Percentiles rank a stretch among this genome's conserved stretches.
Evolutionary conservation across 2,329 filamentous ascomycete species (phyloP).

Genomic region (Botrytis squamosa): DNA sequence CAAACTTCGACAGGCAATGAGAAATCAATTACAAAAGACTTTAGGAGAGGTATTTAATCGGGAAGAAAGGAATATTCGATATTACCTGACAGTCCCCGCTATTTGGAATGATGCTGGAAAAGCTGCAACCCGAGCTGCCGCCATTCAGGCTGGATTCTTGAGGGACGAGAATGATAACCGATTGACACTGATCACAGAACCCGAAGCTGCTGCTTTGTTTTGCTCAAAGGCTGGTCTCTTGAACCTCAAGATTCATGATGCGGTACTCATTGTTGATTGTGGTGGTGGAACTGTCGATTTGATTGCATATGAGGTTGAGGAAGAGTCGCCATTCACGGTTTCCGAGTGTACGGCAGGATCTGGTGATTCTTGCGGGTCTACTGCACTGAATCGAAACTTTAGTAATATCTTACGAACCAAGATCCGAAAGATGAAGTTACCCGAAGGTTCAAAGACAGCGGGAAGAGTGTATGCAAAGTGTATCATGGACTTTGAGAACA

Average conservation of each 20-base stretch:
- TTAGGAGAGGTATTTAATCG: slow-evolving; percentile 96
- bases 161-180: slow-evolving; percentile 97
- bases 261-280: slow-evolving; percentile 97
- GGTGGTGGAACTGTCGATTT: slow-evolving; percentile 98
- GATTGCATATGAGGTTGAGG: slow-evolving; percentile 98
- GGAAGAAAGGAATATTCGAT: slow-evolving; percentile 96
- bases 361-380: slow-evolving; percentile 97
- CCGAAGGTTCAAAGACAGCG: slow-evolving; percentile 95
- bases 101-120: slow-evolving; percentile 99
- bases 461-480: slow-evolving; percentile 98
- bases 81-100: slow-evolving; percentile 97
- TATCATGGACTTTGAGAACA: slow-evolving; percentile 99
- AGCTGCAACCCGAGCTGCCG: slow-evolving; percentile 90
- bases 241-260: slow-evolving; percentile 96
- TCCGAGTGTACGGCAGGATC: slow-evolving; percentile 96
- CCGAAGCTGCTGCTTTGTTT: slow-evolving; percentile 95
- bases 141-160: slow-evolving; percentile 94
- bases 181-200: slow-evolving; percentile 90
- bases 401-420: slow-evolving; percentile 97
- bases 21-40: slow-evolving; percentile 91
- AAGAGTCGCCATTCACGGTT: slow-evolving; percentile 95
- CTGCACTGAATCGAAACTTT: slow-evolving; percentile 95
- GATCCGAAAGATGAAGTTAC: slow-evolving; percentile 98
- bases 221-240: slow-evolving; percentile 95
- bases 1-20: slow-evolving; percentile 96